These are phyloP conservation scores for Lodderomyces theae DNA, from an alignment of 1,139 yeast genomes.

Conservation along the genomic window DNA sequence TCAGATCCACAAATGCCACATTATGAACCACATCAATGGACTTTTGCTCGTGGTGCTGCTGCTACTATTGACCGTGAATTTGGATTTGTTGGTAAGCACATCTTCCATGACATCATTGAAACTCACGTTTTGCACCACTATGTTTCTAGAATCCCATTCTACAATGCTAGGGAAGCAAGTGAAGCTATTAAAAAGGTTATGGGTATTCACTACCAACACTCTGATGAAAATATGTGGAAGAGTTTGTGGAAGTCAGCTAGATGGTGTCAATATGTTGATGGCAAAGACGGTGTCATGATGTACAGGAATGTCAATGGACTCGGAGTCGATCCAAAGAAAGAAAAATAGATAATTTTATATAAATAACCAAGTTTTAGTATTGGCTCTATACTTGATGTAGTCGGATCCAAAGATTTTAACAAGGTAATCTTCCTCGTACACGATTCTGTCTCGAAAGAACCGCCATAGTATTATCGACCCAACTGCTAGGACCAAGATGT, in stretches of 20 bases:
- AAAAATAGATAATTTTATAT: conserved; percentile 11
- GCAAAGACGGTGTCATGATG: conserved; percentile 59
- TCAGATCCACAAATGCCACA: conserved; percentile 59
- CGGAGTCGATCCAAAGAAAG: conserved; percentile 42
- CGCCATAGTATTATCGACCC: conserved; percentile 48
- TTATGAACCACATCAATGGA: conserved; percentile 57
- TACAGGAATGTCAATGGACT: conserved; percentile 53
- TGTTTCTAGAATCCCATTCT: conserved; percentile 60
- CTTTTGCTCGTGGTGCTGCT: conserved; percentile 65
- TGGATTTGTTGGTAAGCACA: conserved; percentile 56
- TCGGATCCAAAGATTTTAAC: conserved; percentile 66
- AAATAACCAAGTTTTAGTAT: conserved; percentile 14
- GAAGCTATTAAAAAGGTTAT: conserved; percentile 57
- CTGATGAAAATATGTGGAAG: conserved; percentile 57
- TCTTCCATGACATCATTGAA: conserved; percentile 64
- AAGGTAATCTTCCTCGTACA: conserved; percentile 65
- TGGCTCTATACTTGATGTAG: conserved; percentile 50
- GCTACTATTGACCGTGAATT: conserved; percentile 62
- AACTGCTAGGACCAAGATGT: conserved; percentile 29
- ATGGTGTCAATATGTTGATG: conserved; percentile 59
- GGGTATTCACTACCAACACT: conserved; percentile 55
- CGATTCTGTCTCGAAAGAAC: conserved; percentile 68
- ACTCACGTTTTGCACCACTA: conserved; percentile 65
- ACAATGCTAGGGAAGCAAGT: conserved; percentile 59
- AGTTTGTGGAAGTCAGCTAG: conserved; percentile 56